Conservation (phyloP, 148 eudicot species). For the Pouteria glomerata region DNA sequence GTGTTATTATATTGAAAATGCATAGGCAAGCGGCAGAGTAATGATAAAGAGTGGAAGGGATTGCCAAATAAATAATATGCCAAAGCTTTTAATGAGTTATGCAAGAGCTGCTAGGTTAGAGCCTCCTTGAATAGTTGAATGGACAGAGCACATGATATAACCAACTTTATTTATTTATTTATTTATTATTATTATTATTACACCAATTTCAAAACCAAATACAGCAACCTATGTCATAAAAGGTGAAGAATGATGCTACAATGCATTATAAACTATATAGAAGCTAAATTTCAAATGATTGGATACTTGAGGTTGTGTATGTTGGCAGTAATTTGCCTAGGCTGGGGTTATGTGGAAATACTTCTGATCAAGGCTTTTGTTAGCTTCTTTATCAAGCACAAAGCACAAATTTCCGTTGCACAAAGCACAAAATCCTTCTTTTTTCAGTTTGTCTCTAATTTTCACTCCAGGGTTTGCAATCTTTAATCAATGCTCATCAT, state of each 20-base stretch:
- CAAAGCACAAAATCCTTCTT: background rate
- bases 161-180: too few species aligned
- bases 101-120: slow-evolving; percentile 52
- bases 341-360: background rate
- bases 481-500: background rate
- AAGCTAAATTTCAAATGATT: too few species aligned
- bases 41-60: background rate
- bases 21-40: background rate
- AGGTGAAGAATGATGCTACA: background rate
- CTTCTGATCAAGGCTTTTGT: slow-evolving; percentile 2
- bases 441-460: too few species aligned
- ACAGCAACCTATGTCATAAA: too few species aligned
- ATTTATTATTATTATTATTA: too few species aligned
- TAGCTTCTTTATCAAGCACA: background rate
- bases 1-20: background rate
- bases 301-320: too few species aligned
- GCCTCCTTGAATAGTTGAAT: too few species aligned
- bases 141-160: too few species aligned
- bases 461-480: background rate
- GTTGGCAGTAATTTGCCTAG: background rate
- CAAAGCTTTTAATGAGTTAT: slow-evolving; percentile 1
- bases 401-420: background rate
- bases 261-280: background rate
- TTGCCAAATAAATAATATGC: background rate
- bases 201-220: too few species aligned